Evolutionary conservation across 305 asterid species (phyloP).

Genomic region (Fraxinus nigra): DNA sequence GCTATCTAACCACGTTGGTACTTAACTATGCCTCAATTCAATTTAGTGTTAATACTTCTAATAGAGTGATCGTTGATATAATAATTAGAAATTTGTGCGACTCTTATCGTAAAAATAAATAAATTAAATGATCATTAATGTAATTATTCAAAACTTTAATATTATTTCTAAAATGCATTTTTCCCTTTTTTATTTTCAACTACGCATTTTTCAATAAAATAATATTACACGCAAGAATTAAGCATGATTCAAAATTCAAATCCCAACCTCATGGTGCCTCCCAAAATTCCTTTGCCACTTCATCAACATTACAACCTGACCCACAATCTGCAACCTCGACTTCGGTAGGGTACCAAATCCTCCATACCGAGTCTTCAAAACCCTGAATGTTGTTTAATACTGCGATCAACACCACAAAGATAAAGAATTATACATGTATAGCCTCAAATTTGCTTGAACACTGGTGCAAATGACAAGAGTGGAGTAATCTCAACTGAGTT

Average conservation of each 20-base stretch:
- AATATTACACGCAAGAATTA: background rate
- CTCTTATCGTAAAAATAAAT: no score
- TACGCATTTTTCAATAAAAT: no score
- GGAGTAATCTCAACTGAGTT: no score
- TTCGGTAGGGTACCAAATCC: background rate
- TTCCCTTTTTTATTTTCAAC: no score
- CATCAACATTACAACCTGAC: background rate
- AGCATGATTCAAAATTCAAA: background rate
- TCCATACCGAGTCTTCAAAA: conserved; percentile 4
- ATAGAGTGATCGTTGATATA: no score
- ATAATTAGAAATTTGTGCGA: no score
- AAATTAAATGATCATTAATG: no score
- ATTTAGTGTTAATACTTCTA: no score
- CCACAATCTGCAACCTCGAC: background rate
- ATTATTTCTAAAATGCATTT: no score
- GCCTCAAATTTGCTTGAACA: background rate
- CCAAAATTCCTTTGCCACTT: background rate
- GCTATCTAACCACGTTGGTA: background rate
- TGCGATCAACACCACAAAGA: conserved; percentile 8
- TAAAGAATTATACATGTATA: conserved; percentile 18
- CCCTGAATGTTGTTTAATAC: conserved; percentile 2
- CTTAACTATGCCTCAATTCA: no score
- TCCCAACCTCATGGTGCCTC: background rate
- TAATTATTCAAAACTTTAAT: no score
- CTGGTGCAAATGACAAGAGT: background rate